Evolutionary conservation across 176 grass and related monocot genomes (phyloP).

Genomic region (Panicum miliaceum): DNA sequence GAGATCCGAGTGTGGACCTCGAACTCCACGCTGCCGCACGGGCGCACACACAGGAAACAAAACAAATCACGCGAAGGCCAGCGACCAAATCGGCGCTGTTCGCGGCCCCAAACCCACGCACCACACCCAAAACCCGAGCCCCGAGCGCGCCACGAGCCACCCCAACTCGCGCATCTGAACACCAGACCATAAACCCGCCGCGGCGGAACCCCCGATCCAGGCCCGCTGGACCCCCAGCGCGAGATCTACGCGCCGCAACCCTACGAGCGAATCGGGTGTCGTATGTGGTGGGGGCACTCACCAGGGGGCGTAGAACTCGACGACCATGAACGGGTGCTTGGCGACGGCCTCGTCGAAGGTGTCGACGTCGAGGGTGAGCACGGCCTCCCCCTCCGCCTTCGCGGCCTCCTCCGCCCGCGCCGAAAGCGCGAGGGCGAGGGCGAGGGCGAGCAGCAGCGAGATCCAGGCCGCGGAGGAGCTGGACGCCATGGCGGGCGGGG

Average conservation of each 20-base stretch:
- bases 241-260: neutral
- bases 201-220: neutral
- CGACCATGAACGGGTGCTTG: conserved; percentile 87
- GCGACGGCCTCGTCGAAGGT: conserved; percentile 76
- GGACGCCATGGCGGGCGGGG: conserved; percentile 54
- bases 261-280: neutral
- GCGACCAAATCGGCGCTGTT: neutral
- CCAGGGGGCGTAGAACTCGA: conserved; percentile 99
- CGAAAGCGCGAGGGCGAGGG: conserved; percentile 47
- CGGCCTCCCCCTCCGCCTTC: conserved; percentile 48
- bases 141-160: neutral
- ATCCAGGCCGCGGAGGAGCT: conserved; percentile 48
- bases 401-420: conserved; percentile 36
- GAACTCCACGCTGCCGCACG: neutral
- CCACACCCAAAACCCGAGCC: neutral
- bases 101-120: neutral
- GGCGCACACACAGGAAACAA: neutral
- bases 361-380: conserved; percentile 77
- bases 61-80: neutral
- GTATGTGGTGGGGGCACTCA: neutral
- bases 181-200: neutral
- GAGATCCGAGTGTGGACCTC: neutral
- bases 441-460: conserved; percentile 61
- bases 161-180: conserved; percentile 24
- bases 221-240: neutral